These are phyloP conservation scores for Penicillium coffeae DNA, from an alignment of 495 filamentous ascomycete genomes.

Conservation along the genomic window DNA sequence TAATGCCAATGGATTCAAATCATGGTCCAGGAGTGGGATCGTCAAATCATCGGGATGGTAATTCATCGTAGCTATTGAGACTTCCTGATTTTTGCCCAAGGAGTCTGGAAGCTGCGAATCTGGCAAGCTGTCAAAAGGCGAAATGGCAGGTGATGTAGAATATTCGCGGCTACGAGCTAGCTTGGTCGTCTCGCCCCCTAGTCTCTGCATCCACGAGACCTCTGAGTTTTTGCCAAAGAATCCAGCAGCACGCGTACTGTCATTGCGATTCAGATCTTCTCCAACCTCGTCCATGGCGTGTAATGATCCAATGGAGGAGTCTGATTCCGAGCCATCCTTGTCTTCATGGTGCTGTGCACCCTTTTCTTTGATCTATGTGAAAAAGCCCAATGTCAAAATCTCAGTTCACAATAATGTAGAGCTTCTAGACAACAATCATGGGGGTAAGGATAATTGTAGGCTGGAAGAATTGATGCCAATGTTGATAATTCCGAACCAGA, in stretches of 20 bases:
- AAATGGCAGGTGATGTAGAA: not conserved
- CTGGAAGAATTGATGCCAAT: too few relatives aligned
- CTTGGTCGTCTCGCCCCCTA: slow-evolving; percentile 26
- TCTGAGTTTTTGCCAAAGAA: slow-evolving; percentile 64
- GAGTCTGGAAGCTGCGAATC: not conserved
- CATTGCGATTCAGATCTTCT: slow-evolving; percentile 55
- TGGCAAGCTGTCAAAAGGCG: not conserved
- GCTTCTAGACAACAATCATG: too few relatives aligned
- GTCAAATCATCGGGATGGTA: slow-evolving; percentile 57
- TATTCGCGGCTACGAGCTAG: not conserved
- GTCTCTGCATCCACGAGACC: slow-evolving; percentile 54
- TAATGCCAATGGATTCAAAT: slow-evolving; percentile 46
- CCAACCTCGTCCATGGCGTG: slow-evolving; percentile 55
- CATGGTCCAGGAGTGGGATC: slow-evolving; percentile 31
- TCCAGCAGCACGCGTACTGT: slow-evolving; percentile 46
- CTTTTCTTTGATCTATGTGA: slow-evolving; percentile 3
- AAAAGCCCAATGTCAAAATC: not conserved
- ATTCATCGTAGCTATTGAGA: slow-evolving; percentile 34
- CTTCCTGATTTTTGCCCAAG: too few relatives aligned
- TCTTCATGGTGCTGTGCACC: slow-evolving; percentile 1
- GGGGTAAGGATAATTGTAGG: too few relatives aligned
- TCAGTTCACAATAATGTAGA: not conserved
- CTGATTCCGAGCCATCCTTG: slow-evolving; percentile 31
- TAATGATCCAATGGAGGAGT: slow-evolving; percentile 50
- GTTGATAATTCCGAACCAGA: too few relatives aligned